Evolutionary conservation across 2,329 filamentous ascomycete species (phyloP), one percentile per base, ranked within the genome.

Genomic region (Lasiodiplodia citricola): DNA sequence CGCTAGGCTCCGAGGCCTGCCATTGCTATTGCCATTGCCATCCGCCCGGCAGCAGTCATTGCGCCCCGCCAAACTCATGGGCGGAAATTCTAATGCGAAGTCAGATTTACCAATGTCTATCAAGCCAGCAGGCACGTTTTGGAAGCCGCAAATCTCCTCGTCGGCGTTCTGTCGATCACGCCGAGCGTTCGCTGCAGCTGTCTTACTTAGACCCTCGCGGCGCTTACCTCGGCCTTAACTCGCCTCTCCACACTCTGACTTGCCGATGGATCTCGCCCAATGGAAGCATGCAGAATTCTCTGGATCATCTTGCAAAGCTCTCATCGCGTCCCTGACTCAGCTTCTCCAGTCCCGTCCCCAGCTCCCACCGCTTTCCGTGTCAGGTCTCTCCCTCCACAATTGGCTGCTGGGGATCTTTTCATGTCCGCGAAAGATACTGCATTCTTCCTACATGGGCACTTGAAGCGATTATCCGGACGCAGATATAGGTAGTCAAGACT

Each of bases 221-320:
- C 58, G 44, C 44, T 35, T 50, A 63, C 58, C 58, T 63, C 58
- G 58, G 58, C 58, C 58, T 51, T 51, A 52, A 63, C 58, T 63
- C 58, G 58, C 44, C 44, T 63, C 58, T 38, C 58, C 58, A 52
- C 58, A 52, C 60, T 28, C 7, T 52, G 60, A 23, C 44, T 50
- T 52, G 47, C 47, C 52, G 14, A 31, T 23, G 10, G 18, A 35
- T 47, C 14, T 51, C 25, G 16, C 38, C 60, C 60, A 64, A 38
- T 41, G 60, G 60, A 52, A 64, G 21, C n/a, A 7, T 28, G 60
- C 60, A 51, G 60, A 64, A 52, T n/a, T 31, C 44, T 11, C 25
- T 54, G 28, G 47, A 64, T 37, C 31, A 13, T 52, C 60, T 63
- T 25, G 3, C n/a, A 16, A 10, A 25, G 38, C 18, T 35, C 21